Base-by-base conservation (phyloP, 768 basidiomycete genomes). In the Russula foetens region DNA sequence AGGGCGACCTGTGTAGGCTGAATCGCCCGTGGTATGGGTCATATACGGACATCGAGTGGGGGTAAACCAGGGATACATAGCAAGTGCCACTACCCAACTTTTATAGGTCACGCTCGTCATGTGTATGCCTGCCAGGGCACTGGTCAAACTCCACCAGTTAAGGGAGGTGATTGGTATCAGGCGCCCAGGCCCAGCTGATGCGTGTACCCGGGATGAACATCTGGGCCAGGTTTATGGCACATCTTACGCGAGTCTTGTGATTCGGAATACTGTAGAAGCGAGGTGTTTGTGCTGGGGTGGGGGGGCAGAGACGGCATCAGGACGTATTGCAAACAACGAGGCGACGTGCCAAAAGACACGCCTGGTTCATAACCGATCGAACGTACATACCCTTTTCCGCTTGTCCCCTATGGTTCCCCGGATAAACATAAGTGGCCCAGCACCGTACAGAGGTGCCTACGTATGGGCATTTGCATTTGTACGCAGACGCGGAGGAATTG, bases 1-100 rank as follows among this genome's bases (percentile, higher is more conserved):
- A 56, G 28, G 60, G 60, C 33, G 49, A 28, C 43, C 60, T 33
- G 51, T 53, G 53, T 23, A 50, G 29, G 49, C 60, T 33, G 44
- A 41, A 47, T 15, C 55, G 60, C 26, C 33, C 55, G 35, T 9
- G n/a, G 51, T 57, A 58, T 28, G 60, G 56, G 56, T 58, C 56
- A 43, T 58, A 58, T 39, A 53, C 56, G n/a, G 60, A 62, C 60
- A 62, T 62, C n/a, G 51, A 23, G 14, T n/a, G 48, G 38, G 45
- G 44, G 9, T 9, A 47, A 53, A 31, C 50, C 41, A 28, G 38
- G 19, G 38, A 31, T 38, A 56, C 21, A n/a, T n/a, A n/a, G n/a
- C n/a, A 4, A 53, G 35, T n/a, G 6, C n/a, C 19, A 11, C 14
- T 29, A 19, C 54, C 29, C 35, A 29, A 33, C 24, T 47, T 38